Evolutionary conservation across 371 early-diverging fungal genomes (phyloP), one percentile per base, ranked within the genome.

Genomic region (Mucor piriformis): DNA sequence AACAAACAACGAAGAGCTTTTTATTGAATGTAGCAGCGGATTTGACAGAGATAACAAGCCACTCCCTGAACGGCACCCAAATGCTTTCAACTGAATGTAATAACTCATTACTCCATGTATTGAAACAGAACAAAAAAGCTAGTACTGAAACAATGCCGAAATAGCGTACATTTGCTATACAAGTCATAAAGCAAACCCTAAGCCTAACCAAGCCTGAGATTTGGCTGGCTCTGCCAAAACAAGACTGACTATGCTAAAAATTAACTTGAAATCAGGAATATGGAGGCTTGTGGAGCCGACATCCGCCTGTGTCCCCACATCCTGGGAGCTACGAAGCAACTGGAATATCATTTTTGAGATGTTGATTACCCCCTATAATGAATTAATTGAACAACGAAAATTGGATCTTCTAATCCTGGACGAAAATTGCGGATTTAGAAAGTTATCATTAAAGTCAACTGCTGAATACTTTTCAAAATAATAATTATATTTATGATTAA

Each of bases 311-410:
- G 37, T 35, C 13, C 50, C 59, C 16, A 50, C 59, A 11, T 42
- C 54, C 25, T 59, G 64, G 64, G 43, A 59, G 24, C 8, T 50
- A 25, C 59, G 59, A n/a, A 8, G 15, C 16, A 20, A 54, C 2
- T 59, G 50, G 59, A 48, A 50, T 34, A n/a, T 15, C 11, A 13
- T 59, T 32, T 64, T 64, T 23, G 51, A 59, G 54, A 57, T 58
- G 50, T 15, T 64, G 29, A 55, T 55, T 21, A 59, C 55, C 0
- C 29, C 57, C 1, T 63, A 57, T 32, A 0, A 54, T 47, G 58
- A 57, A 15, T 54, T 58, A 38, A 10, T 64, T 40, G 49, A 58
- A 25, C 58, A 64, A 13, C 40, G 43, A 12, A 24, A 53, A 53
- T 48, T 59, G 16, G 21, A 55, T 55, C 15, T 15, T 58, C 59